These are phyloP conservation scores for Tetrahymena borealis DNA, from an alignment of 73 alveolate genomes.

Conservation along the genomic window DNA sequence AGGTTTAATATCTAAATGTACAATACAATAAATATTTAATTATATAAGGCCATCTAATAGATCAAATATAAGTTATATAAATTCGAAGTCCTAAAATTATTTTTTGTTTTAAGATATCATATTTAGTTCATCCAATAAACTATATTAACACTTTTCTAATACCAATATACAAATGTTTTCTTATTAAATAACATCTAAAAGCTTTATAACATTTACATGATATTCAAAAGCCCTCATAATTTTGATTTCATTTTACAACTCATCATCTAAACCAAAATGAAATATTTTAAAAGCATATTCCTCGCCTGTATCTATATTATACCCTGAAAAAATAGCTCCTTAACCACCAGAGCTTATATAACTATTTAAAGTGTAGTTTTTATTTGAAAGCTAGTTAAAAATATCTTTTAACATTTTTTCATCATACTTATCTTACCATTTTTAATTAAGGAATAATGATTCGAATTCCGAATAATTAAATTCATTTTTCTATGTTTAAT, in stretches of 20 bases:
- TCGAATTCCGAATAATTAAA: too few species aligned
- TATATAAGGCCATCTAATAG: not conserved
- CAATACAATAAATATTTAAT: not conserved
- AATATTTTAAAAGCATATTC: not conserved
- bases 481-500: too few species aligned
- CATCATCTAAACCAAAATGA: not conserved
- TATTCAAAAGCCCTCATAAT: not conserved
- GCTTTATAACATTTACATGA: not conserved
- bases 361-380: too few species aligned
- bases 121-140: not conserved
- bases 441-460: too few species aligned
- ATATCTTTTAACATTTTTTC: too few species aligned
- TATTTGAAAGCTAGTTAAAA: too few species aligned
- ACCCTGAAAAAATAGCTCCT: too few species aligned
- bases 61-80: not conserved
- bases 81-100: not conserved
- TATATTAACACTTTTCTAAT: not conserved
- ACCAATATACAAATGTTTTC: not conserved
- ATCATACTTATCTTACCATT: too few species aligned
- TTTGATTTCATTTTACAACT: not conserved
- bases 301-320: too few species aligned
- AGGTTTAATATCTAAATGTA: not conserved
- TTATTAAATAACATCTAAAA: not conserved
- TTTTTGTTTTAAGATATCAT: not conserved
- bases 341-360: too few species aligned